phyloP scores from a whole-genome alignment of 1,284 basidiomycete genomes.

The Trametes versicolor region DNA sequence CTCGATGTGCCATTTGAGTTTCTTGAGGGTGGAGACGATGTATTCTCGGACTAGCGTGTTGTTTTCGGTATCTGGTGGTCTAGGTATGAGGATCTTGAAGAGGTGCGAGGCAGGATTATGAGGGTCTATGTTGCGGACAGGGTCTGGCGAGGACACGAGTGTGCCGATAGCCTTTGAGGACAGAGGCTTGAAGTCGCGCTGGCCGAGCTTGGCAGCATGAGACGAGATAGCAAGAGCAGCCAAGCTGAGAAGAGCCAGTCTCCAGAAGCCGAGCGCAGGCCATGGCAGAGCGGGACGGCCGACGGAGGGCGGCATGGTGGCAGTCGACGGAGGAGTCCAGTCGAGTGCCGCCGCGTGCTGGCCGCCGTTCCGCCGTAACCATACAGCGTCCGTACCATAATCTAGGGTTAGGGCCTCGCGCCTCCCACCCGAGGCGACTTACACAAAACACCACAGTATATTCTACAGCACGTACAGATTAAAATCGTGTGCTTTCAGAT shows the following conservation, averaged over 20 bases:
- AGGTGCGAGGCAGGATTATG: slow-evolving; percentile 76
- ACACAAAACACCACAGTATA: background rate
- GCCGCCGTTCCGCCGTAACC: background rate
- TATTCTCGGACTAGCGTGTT: slow-evolving; percentile 85
- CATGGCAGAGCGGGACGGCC: slow-evolving; percentile 4
- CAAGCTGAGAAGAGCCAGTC: slow-evolving; percentile 18
- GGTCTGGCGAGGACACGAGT: slow-evolving; percentile 66
- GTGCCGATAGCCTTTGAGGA: slow-evolving; percentile 60
- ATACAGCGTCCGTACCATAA: slow-evolving; percentile 18
- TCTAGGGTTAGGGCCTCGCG: slow-evolving; percentile 21
- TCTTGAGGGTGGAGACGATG: slow-evolving; percentile 73
- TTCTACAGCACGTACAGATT: background rate
- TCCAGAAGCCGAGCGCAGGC: slow-evolving; percentile 14
- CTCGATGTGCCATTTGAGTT: slow-evolving; percentile 87
- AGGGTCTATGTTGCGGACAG: slow-evolving; percentile 72
- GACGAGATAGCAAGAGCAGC: slow-evolving; percentile 15
- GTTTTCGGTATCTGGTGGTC: slow-evolving; percentile 77
- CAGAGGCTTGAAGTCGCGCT: slow-evolving; percentile 55
- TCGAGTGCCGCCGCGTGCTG: background rate
- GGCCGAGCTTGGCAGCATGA: slow-evolving; percentile 37
- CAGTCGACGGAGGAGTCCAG: slow-evolving; percentile 18
- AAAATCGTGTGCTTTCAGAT: background rate
- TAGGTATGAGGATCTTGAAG: slow-evolving; percentile 83
- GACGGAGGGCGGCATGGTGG: slow-evolving; percentile 27
- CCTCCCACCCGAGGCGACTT: too few relatives aligned